Percentiles rank a stretch among this genome's conserved stretches.
Conservation (phyloP, 2,329 filamentous ascomycete species). For the Fusarium hainanense region DNA sequence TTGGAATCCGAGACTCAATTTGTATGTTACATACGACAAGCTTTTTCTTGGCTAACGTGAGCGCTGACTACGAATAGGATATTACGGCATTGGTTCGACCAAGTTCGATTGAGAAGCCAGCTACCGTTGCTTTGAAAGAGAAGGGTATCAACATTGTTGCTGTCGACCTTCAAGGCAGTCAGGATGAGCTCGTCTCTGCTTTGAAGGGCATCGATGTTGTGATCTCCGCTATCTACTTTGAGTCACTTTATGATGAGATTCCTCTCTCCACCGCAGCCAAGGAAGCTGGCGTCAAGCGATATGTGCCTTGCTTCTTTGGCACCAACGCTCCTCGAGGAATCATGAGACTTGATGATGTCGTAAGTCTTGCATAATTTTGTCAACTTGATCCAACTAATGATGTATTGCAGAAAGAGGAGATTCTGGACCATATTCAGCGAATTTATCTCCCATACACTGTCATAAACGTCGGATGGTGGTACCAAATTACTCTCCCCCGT, state of each 20-base stretch:
- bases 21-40: conserved; percentile 29
- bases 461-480: conserved; percentile 18
- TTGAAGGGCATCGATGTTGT: conserved; percentile 58
- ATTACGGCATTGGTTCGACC: conserved; percentile 60
- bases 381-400: neutral
- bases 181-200: conserved; percentile 55
- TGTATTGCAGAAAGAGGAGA: conserved; percentile 56
- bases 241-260: conserved; percentile 58
- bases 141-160: conserved; percentile 57
- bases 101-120: conserved; percentile 59
- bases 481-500: conserved; percentile 5
- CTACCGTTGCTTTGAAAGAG: conserved; percentile 53
- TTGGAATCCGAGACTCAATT: conserved; percentile 46
- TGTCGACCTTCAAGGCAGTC: conserved; percentile 55
- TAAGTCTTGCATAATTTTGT: neutral
- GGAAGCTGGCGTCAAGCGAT: conserved; percentile 61
- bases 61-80: conserved; percentile 46
- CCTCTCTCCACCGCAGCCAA: conserved; percentile 61
- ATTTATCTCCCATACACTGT: conserved; percentile 62
- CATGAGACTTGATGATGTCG: conserved; percentile 26
- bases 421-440: conserved; percentile 61
- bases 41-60: neutral
- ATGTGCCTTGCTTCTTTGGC: conserved; percentile 63
- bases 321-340: conserved; percentile 56
- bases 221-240: conserved; percentile 48